These are phyloP conservation scores for Allium fistulosum DNA, from an alignment of 106 monocot species.

Conservation along the genomic window DNA sequence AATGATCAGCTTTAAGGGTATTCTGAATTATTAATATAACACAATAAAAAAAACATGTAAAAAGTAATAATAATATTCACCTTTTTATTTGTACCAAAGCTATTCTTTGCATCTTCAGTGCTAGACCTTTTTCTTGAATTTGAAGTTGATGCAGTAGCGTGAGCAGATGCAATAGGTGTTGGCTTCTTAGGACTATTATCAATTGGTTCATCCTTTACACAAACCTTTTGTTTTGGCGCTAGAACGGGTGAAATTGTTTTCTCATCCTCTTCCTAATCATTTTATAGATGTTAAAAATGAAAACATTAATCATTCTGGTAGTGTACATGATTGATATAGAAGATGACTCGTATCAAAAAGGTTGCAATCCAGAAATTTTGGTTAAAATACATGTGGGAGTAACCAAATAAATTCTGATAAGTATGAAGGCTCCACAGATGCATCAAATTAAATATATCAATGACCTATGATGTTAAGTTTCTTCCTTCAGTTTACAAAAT, in stretches of 20 bases:
- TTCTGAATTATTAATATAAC: no score
- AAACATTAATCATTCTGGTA: neutral
- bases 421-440: neutral
- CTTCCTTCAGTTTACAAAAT: no score
- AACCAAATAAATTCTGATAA: neutral
- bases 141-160: slow-evolving; percentile 46
- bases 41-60: no score
- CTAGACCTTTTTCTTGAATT: slow-evolving; percentile 77
- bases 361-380: no score
- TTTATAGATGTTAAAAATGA: neutral
- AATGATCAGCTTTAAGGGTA: no score
- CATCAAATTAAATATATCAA: neutral
- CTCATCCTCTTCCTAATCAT: slow-evolving; percentile 66
- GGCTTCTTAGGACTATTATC: slow-evolving; percentile 66
- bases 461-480: no score
- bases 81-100: no score
- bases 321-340: neutral
- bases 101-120: slow-evolving; percentile 54
- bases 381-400: neutral
- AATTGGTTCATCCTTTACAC: slow-evolving; percentile 63
- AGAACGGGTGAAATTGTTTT: slow-evolving; percentile 60
- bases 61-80: no score
- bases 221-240: slow-evolving; percentile 81
- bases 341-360: neutral
- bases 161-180: slow-evolving; percentile 35